Base-by-base conservation (phyloP, 495 filamentous ascomycete genomes). In the Achaetomiella virescens region DNA sequence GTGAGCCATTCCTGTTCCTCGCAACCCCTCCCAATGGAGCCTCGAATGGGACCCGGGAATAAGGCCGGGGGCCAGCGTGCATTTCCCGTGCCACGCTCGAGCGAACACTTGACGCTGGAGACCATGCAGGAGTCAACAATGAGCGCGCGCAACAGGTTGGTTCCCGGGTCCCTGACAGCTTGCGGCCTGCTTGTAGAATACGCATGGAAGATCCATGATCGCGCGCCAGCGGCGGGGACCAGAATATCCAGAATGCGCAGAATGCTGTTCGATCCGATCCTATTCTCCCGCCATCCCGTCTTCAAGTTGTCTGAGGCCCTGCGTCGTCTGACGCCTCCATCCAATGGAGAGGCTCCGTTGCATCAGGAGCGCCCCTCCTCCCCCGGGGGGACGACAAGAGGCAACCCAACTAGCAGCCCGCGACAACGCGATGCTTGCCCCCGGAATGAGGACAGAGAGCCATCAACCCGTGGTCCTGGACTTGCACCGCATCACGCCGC, bases 1-100 rank as follows among this genome's bases (percentile, higher is more conserved):
- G 14, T 14, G 29, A 43, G 22, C 50, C 38, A 53, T 44, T 43
- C 50, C 50, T 53, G 50, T 53, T 44, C 50, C 50, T 53, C 44
- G 38, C 40, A 17, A 35, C 27, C 10, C 20, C 14, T 42, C 27
- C 40, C 50, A 44, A 35, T 9, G 27, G 9, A 4, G 27, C 9
- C 27, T 9, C 27, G 9, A 31, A 31, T 31, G 27, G 27, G 5
- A 31, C 50, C 12, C 50, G 50, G 50, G 50, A 53, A 53, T 43
- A 44, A 43, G 14, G 25, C 37, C 49, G 49, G 38, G 18, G 22
- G 8, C 3, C 40, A 6, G 17, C 17, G 14, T 11, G 20, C 8
- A 22, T 45, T 4, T 20, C 21, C 11, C 42, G 42, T 25, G 12
- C 42, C 14, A 47, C 44, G 22, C 4, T 45, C n/a, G n/a, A n/a